Conservation (phyloP, 257 asterid genomes). For the Scutellaria galericulata region DNA sequence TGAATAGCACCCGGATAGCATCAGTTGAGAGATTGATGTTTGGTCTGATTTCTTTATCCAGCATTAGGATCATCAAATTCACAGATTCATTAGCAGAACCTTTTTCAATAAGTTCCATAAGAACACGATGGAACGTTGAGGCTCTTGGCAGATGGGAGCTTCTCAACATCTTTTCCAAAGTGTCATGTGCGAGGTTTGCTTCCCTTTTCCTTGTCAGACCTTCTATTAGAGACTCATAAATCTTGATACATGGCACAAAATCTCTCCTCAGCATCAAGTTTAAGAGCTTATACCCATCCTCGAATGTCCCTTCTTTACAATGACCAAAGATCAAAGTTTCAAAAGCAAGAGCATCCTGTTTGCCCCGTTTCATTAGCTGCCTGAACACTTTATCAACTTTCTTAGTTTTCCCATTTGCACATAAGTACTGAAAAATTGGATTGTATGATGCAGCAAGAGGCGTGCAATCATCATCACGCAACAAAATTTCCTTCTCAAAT, state of each 20-base stretch:
- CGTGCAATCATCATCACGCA: no score
- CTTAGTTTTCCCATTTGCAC: no score
- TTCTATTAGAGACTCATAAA: no score
- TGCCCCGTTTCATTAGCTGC: no score
- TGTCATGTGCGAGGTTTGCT: constrained; percentile 41
- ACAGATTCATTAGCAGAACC: constrained; percentile 60
- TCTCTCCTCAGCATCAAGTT: constrained; percentile 47
- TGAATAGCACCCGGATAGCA: constrained; percentile 50
- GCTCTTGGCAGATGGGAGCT: constrained; percentile 49
- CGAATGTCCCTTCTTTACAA: neutral
- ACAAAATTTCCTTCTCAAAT: neutral
- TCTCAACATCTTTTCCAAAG: no score
- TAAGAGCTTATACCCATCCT: constrained; percentile 61
- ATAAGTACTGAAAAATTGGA: no score
- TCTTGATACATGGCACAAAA: constrained; percentile 2
- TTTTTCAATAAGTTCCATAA: constrained; percentile 53
- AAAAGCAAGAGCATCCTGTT: no score
- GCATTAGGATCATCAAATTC: constrained; percentile 60
- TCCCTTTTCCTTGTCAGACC: constrained; percentile 41
- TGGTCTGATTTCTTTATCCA: constrained; percentile 64
- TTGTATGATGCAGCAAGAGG: no score
- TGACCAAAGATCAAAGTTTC: no score
- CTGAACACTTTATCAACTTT: neutral
- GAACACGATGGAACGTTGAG: constrained; percentile 60
- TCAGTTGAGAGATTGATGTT: constrained; percentile 67